phyloP scores from a whole-genome alignment of 2,329 filamentous ascomycete genomes.

The Aspergillus piperis region DNA sequence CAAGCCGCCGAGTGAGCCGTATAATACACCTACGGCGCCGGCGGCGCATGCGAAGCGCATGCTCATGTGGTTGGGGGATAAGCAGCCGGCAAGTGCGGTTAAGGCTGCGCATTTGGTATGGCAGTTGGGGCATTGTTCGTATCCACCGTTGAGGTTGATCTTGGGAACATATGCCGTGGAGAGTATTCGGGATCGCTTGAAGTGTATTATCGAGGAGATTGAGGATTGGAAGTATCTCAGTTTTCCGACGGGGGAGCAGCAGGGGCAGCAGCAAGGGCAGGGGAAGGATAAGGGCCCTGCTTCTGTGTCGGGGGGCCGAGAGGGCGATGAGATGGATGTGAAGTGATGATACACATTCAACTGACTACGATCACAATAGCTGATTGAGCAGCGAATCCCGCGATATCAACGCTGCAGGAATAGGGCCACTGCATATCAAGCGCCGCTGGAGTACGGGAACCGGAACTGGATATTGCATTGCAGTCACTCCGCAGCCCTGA shows the following conservation, averaged over 20 bases:
- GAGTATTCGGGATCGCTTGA: slow-evolving; percentile 84
- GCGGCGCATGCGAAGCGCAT: slow-evolving; percentile 87
- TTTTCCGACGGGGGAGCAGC: slow-evolving; percentile 54
- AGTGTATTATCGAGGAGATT: slow-evolving; percentile 90
- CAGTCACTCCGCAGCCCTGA: too few relatives aligned
- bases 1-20: slow-evolving; percentile 80
- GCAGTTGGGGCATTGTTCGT: slow-evolving; percentile 93
- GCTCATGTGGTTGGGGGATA: slow-evolving; percentile 90
- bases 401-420: too few relatives aligned
- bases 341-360: too few relatives aligned
- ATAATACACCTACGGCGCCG: slow-evolving; percentile 74
- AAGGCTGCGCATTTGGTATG: slow-evolving; percentile 93
- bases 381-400: too few relatives aligned
- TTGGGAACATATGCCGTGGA: slow-evolving; percentile 93
- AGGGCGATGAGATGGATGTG: background rate
- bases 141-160: slow-evolving; percentile 82
- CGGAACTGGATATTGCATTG: too few relatives aligned
- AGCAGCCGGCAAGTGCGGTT: slow-evolving; percentile 87
- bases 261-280: background rate
- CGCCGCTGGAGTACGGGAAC: too few relatives aligned
- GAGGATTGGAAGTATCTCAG: slow-evolving; percentile 91
- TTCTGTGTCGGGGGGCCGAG: background rate
- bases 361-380: too few relatives aligned
- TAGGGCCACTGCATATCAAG: too few relatives aligned
- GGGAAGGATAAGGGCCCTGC: background rate